Conservation (phyloP, 2,329 filamentous ascomycete genomes). For the Hypoxylon sp. region DNA sequence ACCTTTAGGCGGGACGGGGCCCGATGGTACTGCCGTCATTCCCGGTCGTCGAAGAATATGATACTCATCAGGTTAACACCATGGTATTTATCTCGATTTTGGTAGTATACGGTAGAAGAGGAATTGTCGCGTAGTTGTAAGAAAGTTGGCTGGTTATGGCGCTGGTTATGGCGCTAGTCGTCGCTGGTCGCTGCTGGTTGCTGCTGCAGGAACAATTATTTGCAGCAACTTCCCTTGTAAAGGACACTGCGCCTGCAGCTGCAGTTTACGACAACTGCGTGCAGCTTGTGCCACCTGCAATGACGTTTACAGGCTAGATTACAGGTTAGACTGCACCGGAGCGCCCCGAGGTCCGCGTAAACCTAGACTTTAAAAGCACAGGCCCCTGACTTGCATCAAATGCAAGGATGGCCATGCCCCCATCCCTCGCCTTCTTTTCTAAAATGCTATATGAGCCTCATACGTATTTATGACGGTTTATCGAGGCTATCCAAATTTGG, state of each 20-base stretch:
- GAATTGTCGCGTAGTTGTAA: constrained; percentile 20
- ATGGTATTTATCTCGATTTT: constrained; percentile 23
- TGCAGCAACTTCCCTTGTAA: constrained; percentile 30
- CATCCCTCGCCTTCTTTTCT: constrained; percentile 1
- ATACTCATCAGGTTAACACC: constrained; percentile 26
- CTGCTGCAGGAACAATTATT: constrained; percentile 36
- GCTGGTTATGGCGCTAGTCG: constrained; percentile 7
- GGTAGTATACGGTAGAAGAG: constrained; percentile 7
- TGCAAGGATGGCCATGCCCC: constrained; percentile 34
- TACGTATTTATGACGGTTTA: constrained; percentile 9
- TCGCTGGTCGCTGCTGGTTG: constrained; percentile 10
- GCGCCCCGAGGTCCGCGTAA: constrained; percentile 18
- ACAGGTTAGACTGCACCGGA: constrained; percentile 25
- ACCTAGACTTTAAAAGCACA: constrained; percentile 20
- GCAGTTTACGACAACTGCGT: constrained; percentile 31
- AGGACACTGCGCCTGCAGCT: constrained; percentile 32
- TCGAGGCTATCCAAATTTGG: constrained; percentile 6
- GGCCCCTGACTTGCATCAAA: constrained; percentile 24
- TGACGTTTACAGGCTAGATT: constrained; percentile 30
- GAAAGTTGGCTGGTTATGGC: constrained; percentile 29
- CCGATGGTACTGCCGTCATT: constrained; percentile 50
- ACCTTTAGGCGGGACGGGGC: constrained; percentile 43
- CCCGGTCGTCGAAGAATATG: constrained; percentile 34
- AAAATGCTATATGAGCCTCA: constrained; percentile 32
- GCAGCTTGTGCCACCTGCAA: constrained; percentile 40